A percentile compares a stretch with the other conserved stretches of the same genome.
phyloP scores from a whole-genome alignment of 768 basidiomycete species.

The Boletus insuetus region DNA sequence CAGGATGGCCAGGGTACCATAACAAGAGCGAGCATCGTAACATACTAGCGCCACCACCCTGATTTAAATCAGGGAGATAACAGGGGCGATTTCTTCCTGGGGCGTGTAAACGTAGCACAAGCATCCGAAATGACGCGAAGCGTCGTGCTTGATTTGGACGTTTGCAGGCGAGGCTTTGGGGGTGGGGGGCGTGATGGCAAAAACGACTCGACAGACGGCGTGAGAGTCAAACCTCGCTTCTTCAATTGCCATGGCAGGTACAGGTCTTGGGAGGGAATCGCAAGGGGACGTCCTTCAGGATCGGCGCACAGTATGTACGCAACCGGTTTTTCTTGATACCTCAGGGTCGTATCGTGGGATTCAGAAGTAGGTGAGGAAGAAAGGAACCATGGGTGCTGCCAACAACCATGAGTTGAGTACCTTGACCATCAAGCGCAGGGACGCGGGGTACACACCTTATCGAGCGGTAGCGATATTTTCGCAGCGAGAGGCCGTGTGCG shows the following conservation, averaged over 20 bases:
- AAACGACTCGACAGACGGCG: constrained; percentile 3
- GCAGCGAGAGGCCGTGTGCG: constrained; percentile 15
- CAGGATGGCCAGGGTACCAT: background rate
- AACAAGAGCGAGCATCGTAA: too few species aligned
- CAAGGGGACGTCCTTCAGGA: constrained; percentile 12
- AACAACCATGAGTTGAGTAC: too few species aligned
- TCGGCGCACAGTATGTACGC: constrained; percentile 20
- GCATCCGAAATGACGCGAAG: constrained; percentile 29
- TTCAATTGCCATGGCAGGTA: constrained; percentile 1
- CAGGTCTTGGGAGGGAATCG: constrained; percentile 11
- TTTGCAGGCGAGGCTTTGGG: constrained; percentile 2
- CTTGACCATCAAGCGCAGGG: background rate
- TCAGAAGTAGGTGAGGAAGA: constrained; percentile 6
- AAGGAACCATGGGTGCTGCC: constrained; percentile 7
- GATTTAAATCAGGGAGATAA: background rate
- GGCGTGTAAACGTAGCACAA: constrained; percentile 18
- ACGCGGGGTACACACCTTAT: constrained; percentile 4
- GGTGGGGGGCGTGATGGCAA: background rate
- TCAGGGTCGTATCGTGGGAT: constrained; percentile 6
- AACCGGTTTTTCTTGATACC: constrained; percentile 4
- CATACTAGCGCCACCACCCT: too few species aligned
- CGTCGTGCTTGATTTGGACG: constrained; percentile 15
- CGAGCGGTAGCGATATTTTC: constrained; percentile 17
- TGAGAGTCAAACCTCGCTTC: constrained; percentile 13
- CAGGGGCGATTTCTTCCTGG: constrained; percentile 12